Evolutionary conservation across 805 yeast genomes (phyloP).

Genomic region (Saccharomyces mikatae): DNA sequence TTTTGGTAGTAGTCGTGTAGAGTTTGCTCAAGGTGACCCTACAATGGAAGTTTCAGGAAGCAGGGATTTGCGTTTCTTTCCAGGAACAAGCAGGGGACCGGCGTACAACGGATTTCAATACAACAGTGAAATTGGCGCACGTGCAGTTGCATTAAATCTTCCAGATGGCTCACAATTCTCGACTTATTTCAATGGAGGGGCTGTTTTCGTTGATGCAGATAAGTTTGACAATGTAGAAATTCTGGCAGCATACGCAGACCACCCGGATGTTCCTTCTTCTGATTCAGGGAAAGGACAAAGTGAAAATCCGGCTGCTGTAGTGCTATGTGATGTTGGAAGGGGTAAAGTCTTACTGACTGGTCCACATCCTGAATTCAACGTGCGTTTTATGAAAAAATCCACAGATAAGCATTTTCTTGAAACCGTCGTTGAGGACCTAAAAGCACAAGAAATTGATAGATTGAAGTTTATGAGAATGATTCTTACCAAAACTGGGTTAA

Average conservation of each 20-base stretch:
- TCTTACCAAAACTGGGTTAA: constrained; percentile 54
- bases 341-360: constrained; percentile 78
- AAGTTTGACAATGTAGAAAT: constrained; percentile 54
- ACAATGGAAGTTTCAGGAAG: constrained; percentile 75
- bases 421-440: constrained; percentile 35
- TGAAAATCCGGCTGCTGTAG: constrained; percentile 54
- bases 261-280: constrained; percentile 42
- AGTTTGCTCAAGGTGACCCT: constrained; percentile 72
- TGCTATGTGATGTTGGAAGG: constrained; percentile 52
- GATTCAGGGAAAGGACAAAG: constrained; percentile 22
- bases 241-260: constrained; percentile 58
- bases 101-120: constrained; percentile 76
- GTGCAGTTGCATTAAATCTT: constrained; percentile 43
- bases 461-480: constrained; percentile 48
- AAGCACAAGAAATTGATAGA: constrained; percentile 40
- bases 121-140: constrained; percentile 67
- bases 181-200: constrained; percentile 83
- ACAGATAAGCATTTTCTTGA: constrained; percentile 27
- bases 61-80: constrained; percentile 73
- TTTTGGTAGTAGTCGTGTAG: constrained; percentile 65
- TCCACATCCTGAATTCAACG: constrained; percentile 81
- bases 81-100: constrained; percentile 77
- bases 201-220: constrained; percentile 70
- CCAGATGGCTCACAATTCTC: constrained; percentile 28
- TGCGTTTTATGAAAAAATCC: constrained; percentile 39